Evolutionary conservation across 169 alveolate genomes (phyloP), one percentile per base, ranked within the genome.

Genomic region (Eimeria brunetti): DNA sequence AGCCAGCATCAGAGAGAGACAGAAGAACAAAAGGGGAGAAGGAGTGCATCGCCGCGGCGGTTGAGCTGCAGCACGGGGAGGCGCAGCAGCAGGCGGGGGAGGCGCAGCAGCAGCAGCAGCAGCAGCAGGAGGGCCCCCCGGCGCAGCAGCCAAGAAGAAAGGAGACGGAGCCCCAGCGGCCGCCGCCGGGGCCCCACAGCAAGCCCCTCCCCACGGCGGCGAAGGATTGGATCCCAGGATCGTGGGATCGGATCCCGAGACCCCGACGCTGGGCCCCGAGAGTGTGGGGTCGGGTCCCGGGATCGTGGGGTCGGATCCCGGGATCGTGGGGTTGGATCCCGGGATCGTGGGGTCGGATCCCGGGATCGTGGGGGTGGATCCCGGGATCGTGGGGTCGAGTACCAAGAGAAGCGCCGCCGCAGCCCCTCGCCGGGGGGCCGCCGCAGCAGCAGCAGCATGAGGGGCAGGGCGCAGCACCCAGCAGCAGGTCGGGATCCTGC

Each of bases 141-240:
- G 33, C 83, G 83, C 49, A 36, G 56, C 53, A 38, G 46, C 83
- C n/a, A 33, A 8, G 51, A 38, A 1, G 30, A 4, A 3, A 71
- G n/a, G 53, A 5, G 53, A 11, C 49, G 56, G 7, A 71, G 83
- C n/a, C 24, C 83, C 24, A 33, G 83, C 83, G 5, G 56, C 83
- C 46, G 30, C 3, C 46, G 53, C 53, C 83, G 83, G 20, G 16
- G 83, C 83, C 83, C 83, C 83, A 71, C 83, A 62, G 16, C 38
- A 1, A 62, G 73, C 73, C 73, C 73, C 3, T 4, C 36, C 6
- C 14, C 73, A 62, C 73, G 73, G 38, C 41, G 38, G 20, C 73
- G 73, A 4, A 12, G 41, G 73, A n/a, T 20, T 12, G 73, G 73
- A 62, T 62, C 73, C 14, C 33, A 38, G 16, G 73, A 62, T 62